Evolutionary conservation across 2,329 filamentous ascomycete genomes (phyloP).

Genomic region (Thyridium curvatum): DNA sequence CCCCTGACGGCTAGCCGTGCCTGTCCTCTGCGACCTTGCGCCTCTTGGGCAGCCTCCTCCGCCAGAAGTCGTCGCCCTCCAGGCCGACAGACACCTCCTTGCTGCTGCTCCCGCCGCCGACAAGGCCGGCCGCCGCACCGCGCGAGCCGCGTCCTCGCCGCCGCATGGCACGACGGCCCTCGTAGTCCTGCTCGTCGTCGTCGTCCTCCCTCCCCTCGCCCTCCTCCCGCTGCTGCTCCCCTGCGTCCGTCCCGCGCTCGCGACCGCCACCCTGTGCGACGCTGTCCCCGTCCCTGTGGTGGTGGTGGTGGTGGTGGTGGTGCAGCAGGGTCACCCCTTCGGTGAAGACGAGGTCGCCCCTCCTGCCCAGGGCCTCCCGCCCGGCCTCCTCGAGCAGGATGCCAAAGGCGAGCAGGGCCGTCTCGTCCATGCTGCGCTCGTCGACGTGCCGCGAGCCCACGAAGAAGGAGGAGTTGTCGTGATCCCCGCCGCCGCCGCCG

Average conservation of each 20-base stretch:
- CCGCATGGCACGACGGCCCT: no score
- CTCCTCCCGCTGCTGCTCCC: no score
- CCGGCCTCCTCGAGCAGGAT: slow-evolving; percentile 68
- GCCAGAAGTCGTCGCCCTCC: slow-evolving; percentile 11
- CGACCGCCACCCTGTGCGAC: neutral
- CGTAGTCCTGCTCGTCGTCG: no score
- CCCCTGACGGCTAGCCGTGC: neutral
- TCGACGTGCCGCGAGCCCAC: slow-evolving; percentile 28
- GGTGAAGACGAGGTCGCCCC: slow-evolving; percentile 66
- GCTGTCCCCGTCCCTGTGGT: no score
- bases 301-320: no score
- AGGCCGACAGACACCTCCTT: slow-evolving; percentile 4
- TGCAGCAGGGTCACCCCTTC: no score
- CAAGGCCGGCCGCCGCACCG: no score
- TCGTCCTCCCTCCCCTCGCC: no score
- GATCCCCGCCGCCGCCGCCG: neutral
- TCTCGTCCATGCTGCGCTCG: slow-evolving; percentile 68
- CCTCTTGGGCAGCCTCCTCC: slow-evolving; percentile 20
- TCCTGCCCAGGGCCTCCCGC: slow-evolving; percentile 52
- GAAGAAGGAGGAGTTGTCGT: slow-evolving; percentile 4
- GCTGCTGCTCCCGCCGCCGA: no score
- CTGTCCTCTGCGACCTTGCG: slow-evolving; percentile 17
- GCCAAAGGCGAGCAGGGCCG: slow-evolving; percentile 67
- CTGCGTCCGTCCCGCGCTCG: neutral
- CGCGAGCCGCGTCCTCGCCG: neutral